Base-by-base conservation (phyloP, 2,329 filamentous ascomycete genomes). In the Catunica adiposa region DNA sequence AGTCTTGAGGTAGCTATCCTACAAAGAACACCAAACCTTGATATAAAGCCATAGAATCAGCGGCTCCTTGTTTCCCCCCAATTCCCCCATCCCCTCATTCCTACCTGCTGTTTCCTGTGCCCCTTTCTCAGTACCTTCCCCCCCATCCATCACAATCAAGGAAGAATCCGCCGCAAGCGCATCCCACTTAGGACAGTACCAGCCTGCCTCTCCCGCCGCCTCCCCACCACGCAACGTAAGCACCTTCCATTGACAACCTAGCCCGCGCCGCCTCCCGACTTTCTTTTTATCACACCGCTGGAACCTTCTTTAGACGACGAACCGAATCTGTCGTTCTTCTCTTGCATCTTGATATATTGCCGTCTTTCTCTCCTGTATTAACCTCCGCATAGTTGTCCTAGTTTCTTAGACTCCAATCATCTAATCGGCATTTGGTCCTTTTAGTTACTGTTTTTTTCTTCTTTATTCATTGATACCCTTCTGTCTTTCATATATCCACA, bases 231-330 rank as follows among this genome's bases (percentile, higher is more conserved):
- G 15, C 15, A n/a, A 20, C 3, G 7, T 22, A 31, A 25, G 48
- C 20, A 51, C 22, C 15, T 31, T 9, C 48, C 48, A 9, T 44
- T 44, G 40, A 17, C 29, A n/a, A 44, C 40, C 20, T 2, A 44
- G 40, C n/a, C 48, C 48, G 48, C 48, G 25, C 48, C 48, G 48
- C 48, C 48, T 51, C 48, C 48, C 48, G 48, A 51, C 48, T 51
- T 51, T 20, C 48, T n/a, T 23, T 51, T 9, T 34, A 51, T 29
- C 25, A 51, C 25, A 20, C 20, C 25, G 48, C 48, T 51, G 48
- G 14, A 34, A 8, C 48, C 48, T 31, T 51, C 29, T 51, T 22
- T 31, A 7, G 31, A 17, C 23, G 15, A 29, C 23, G 47, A 25
- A 9, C 11, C 6, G 20, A 51, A 15, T 2, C 5, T 17, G 11